Percentiles rank a stretch among this genome's conserved stretches.
These are phyloP conservation scores for Gymnopilus junonius DNA, from an alignment of 768 basidiomycete species.

Conservation along the genomic window DNA sequence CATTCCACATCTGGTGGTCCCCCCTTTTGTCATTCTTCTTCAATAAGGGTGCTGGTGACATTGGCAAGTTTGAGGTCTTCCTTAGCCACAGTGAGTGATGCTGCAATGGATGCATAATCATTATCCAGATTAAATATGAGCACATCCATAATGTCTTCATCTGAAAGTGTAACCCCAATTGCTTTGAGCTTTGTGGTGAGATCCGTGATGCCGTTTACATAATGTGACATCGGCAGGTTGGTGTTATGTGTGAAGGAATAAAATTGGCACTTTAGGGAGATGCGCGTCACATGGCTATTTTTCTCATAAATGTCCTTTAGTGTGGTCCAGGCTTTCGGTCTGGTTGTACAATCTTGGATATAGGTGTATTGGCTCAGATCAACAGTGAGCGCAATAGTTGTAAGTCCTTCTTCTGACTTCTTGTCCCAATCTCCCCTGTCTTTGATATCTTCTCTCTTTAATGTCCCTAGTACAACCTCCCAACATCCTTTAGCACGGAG, in stretches of 20 bases:
- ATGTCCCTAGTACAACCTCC: slow-evolving; percentile 8
- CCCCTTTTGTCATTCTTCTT: background rate
- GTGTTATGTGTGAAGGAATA: slow-evolving; percentile 7
- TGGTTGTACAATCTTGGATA: slow-evolving; percentile 10
- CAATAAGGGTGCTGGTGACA: background rate
- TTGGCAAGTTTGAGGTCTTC: background rate
- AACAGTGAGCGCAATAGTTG: slow-evolving; percentile 24
- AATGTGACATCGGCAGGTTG: background rate
- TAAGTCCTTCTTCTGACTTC: no score
- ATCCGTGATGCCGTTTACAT: slow-evolving; percentile 1
- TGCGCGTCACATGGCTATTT: slow-evolving; percentile 23
- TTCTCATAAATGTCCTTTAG: slow-evolving; percentile 24
- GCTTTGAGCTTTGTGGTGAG: background rate
- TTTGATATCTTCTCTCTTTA: slow-evolving; percentile 12
- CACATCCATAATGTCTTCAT: background rate
- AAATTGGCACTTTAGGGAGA: slow-evolving; percentile 24
- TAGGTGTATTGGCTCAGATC: slow-evolving; percentile 24
- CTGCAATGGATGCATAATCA: background rate
- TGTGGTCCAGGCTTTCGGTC: slow-evolving; percentile 8
- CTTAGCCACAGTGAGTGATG: background rate
- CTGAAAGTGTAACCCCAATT: background rate
- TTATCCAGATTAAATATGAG: slow-evolving; percentile 1
- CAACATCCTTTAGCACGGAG: slow-evolving; percentile 11
- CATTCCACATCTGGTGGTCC: slow-evolving; percentile 10
- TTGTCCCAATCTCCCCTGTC: background rate